Base-by-base conservation (phyloP, 139 green algal genomes). In the Chlorella sp. region DNA sequence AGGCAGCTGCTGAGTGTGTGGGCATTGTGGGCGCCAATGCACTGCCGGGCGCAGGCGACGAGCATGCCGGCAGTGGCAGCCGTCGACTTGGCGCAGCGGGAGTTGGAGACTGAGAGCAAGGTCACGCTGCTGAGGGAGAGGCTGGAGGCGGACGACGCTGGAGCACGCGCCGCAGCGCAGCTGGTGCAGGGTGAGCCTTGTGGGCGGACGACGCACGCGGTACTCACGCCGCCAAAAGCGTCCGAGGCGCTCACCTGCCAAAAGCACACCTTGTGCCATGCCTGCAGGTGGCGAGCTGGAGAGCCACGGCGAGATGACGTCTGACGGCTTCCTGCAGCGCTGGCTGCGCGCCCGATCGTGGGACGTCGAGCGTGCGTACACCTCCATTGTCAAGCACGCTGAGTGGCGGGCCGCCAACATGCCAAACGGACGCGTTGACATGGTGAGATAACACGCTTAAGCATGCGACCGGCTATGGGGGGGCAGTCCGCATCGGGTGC, bases 281-380 rank as follows among this genome's bases (percentile, higher is more conserved):
- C 26, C 6, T 68, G 61, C 73, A 82, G 73, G 78, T 51, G 78
- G 78, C 2, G 78, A 84, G 55, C 69, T 80, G 42, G 20, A 34
- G 32, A n/a, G 17, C 2, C 49, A 23, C 10, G 67, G 42, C 0
- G 80, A 86, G 36, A 26, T 71, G 22, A 62, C 63, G 29, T 35
- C 73, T 10, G 71, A 79, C 5, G 31, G 35, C 22, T 85, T 71
- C 62, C 55, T 85, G n/a, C 30, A 72, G 23, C 74, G 79, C n/a
- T 85, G 79, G 79, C 74, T 85, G 31, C 33, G 74, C 23, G 79
- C 71, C 3, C 64, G 72, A 20, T 31, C 60, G 0, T 85, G 79
- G 79, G 60, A 78, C 36, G 67, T 85, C 1, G 67, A 79, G 5
- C 60, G 36, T 6, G 75, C 79, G 0, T 71, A 67, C 4, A 2